A percentile compares a stretch with the other conserved stretches of the same genome.
These are phyloP conservation scores for Fusarium sarcochroum DNA, from an alignment of 2,329 filamentous ascomycete genomes.

Conservation along the genomic window DNA sequence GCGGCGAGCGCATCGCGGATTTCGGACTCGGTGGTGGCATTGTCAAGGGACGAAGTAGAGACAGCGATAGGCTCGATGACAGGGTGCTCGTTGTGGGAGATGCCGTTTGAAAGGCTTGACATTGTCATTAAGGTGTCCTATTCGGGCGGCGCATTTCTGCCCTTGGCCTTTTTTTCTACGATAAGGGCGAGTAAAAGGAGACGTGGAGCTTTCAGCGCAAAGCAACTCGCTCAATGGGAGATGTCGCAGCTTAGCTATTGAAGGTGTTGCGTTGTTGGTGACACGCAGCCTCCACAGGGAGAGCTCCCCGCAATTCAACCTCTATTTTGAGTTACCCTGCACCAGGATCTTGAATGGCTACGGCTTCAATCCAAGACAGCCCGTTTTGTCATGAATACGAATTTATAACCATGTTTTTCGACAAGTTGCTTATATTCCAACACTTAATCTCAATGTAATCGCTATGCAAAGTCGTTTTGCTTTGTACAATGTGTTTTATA, in stretches of 20 bases:
- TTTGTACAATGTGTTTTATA: constrained; percentile 24
- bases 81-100: constrained; percentile 53
- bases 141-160: constrained; percentile 61
- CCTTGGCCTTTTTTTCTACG: constrained; percentile 38
- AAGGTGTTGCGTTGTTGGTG: constrained; percentile 36
- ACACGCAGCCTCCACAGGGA: constrained; percentile 42
- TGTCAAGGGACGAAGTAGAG: constrained; percentile 65
- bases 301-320: constrained; percentile 42
- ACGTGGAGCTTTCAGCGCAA: constrained; percentile 38
- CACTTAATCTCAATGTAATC: background rate
- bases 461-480: constrained; percentile 33
- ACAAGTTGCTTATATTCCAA: background rate
- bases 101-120: constrained; percentile 63
- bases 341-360: background rate
- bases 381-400: background rate
- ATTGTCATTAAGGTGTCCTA: constrained; percentile 59
- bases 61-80: constrained; percentile 42
- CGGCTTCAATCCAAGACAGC: background rate
- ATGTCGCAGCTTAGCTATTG: constrained; percentile 34
- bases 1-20: constrained; percentile 82
- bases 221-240: constrained; percentile 18
- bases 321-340: constrained; percentile 40
- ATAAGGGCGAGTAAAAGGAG: constrained; percentile 20
- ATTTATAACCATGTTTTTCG: background rate
- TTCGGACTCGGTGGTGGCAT: constrained; percentile 81